These are phyloP conservation scores for Peronospora farinosa DNA, from an alignment of 352 stramenopile species.

Conservation along the genomic window DNA sequence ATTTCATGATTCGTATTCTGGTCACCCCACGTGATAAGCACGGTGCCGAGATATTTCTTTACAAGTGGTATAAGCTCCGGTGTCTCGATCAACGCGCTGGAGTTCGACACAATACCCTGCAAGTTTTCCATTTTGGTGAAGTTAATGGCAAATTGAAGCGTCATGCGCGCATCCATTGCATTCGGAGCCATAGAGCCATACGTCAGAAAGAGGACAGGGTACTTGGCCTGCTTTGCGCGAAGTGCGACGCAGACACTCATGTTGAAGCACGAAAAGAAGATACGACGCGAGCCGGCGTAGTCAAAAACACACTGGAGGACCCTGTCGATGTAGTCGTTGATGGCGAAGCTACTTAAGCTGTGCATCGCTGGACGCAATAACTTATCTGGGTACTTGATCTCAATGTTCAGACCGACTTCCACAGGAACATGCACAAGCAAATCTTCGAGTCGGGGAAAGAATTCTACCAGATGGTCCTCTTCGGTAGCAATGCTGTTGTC, in stretches of 20 bases:
- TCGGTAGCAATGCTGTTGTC: slow-evolving; percentile 12
- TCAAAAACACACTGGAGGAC: slow-evolving; percentile 73
- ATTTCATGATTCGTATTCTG: slow-evolving; percentile 69
- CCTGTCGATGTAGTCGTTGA: slow-evolving; percentile 68
- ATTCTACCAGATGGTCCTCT: slow-evolving; percentile 58
- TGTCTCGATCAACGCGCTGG: slow-evolving; percentile 51
- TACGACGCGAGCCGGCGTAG: slow-evolving; percentile 44
- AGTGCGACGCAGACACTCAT: slow-evolving; percentile 58
- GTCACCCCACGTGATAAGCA: slow-evolving; percentile 72
- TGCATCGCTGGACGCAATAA: slow-evolving; percentile 39
- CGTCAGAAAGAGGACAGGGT: slow-evolving; percentile 73
- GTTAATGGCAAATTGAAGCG: slow-evolving; percentile 57
- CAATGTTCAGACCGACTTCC: slow-evolving; percentile 69
- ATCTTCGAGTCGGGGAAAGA: slow-evolving; percentile 62
- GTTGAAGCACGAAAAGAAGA: slow-evolving; percentile 84
- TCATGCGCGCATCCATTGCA: slow-evolving; percentile 45
- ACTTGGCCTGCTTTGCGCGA: slow-evolving; percentile 62
- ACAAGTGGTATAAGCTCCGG: slow-evolving; percentile 45
- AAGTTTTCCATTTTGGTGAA: slow-evolving; percentile 61
- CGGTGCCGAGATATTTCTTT: slow-evolving; percentile 34
- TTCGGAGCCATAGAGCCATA: slow-evolving; percentile 48
- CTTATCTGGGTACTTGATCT: slow-evolving; percentile 78
- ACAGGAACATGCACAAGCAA: slow-evolving; percentile 67
- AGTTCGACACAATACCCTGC: slow-evolving; percentile 71
- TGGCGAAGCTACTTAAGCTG: slow-evolving; percentile 45